These are phyloP conservation scores for Trichoderma gamsii DNA, from an alignment of 495 filamentous ascomycete genomes.

Conservation along the genomic window DNA sequence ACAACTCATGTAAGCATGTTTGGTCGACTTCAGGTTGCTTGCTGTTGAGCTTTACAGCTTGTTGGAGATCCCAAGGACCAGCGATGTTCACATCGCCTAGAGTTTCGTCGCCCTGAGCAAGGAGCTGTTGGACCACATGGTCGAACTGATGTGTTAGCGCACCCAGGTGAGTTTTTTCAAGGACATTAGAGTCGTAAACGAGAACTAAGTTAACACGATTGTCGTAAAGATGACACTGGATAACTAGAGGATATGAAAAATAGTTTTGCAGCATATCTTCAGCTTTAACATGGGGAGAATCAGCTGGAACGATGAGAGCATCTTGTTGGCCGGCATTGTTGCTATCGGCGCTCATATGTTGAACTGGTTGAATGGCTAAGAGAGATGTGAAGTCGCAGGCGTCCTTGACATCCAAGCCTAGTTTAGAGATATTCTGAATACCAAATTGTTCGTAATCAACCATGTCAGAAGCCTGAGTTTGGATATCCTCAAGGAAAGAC, in stretches of 20 bases:
- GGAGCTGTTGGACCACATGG: slow-evolving; percentile 17
- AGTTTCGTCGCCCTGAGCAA: not conserved
- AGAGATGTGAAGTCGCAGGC: slow-evolving; percentile 38
- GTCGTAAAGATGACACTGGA: slow-evolving; percentile 19
- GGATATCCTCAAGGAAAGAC: slow-evolving; percentile 26
- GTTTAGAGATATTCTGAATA: slow-evolving; percentile 35
- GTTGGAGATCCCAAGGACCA: slow-evolving; percentile 8
- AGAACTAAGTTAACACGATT: slow-evolving; percentile 16
- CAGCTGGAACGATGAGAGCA: slow-evolving; percentile 20
- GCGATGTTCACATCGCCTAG: slow-evolving; percentile 11
- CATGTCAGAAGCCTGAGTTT: slow-evolving; percentile 31
- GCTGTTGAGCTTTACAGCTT: slow-evolving; percentile 1
- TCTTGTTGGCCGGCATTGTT: not conserved
- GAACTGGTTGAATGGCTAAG: slow-evolving; percentile 31
- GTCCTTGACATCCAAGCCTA: slow-evolving; percentile 26
- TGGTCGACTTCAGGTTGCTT: not conserved
- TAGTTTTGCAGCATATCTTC: slow-evolving; percentile 2
- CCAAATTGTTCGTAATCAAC: slow-evolving; percentile 42
- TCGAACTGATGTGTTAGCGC: slow-evolving; percentile 23
- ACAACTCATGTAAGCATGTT: slow-evolving; percentile 3
- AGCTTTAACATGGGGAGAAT: slow-evolving; percentile 11
- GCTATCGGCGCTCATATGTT: slow-evolving; percentile 9
- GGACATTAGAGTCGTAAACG: slow-evolving; percentile 19
- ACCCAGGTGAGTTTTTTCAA: slow-evolving; percentile 18
- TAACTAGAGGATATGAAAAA: slow-evolving; percentile 23